Evolutionary conservation across 208 protist genomes (phyloP), one percentile per base, ranked within the genome.

Genomic region (Trypanosoma melophagium): DNA sequence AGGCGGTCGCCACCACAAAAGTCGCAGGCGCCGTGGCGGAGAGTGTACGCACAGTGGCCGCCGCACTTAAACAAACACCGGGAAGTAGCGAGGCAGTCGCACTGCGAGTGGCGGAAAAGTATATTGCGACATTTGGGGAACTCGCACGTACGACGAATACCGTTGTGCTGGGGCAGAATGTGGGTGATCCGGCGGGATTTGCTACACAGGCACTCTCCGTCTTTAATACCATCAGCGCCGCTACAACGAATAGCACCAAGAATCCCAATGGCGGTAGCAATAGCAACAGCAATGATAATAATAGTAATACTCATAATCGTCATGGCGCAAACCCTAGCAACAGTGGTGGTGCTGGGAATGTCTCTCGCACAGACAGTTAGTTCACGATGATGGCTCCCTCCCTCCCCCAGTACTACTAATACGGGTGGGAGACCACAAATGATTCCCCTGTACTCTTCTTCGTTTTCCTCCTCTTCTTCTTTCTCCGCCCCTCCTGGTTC

Each of bases 81-180:
- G 58, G 79, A 53, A 71, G 80, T 45, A 69, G 61, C 25, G 81
- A 92, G n/a, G 96, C 95, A 3, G 76, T 97, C 22, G 54, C 86
- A 3, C 81, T 97, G 21, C 79, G 92, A 1, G 81, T 98, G 28
- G 96, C 96, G 3, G 90, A 97, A 73, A 73, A 90, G 64, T 98
- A 98, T 69, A 89, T 98, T 66, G 78, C 89, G 19, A 83, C 86
- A 44, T 98, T 98, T 76, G 84, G 90, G 3, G 75, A 96, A 56
- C 66, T 98, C 35, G 96, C 96, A 1, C 93, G 95, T 55, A 75
- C 93, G 60, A 84, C 82, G 25, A 99, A 97, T 75, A 98, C 97
- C 3, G 84, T 99, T 3, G 88, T 99, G 3, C 72, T 99, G 52
- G 49, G 97, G 0, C 70, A 96, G 40, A 94, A 97, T 49, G 72